These are phyloP conservation scores for Volvox reticuliferus DNA, from an alignment of 139 green algal genomes.

Conservation along the genomic window DNA sequence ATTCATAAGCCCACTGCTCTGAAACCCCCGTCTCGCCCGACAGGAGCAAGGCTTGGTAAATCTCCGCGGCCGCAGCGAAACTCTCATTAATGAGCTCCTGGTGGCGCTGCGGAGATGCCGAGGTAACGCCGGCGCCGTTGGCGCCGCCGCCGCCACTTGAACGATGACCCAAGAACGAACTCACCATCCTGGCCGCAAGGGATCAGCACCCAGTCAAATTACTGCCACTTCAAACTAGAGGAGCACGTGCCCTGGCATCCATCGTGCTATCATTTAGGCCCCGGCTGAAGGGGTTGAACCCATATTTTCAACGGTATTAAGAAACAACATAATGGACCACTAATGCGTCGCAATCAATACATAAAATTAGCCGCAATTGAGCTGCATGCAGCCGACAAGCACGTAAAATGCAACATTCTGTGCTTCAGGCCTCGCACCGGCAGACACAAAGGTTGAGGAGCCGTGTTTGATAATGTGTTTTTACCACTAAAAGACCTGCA, in stretches of 20 bases:
- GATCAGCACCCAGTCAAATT: background rate
- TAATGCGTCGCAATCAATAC: background rate
- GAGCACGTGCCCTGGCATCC: no score
- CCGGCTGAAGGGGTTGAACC: no score
- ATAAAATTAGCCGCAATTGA: background rate
- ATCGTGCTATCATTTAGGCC: no score
- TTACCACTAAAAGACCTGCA: background rate
- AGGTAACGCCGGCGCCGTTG: background rate
- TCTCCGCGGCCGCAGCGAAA: background rate
- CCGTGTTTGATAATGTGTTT: background rate
- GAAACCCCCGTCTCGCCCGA: background rate
- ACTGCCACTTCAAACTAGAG: no score
- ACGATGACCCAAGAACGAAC: background rate
- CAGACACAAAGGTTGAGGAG: background rate
- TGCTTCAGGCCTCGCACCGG: background rate
- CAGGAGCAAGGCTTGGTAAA: slow-evolving; percentile 40
- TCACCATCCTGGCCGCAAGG: background rate
- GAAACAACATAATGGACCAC: background rate
- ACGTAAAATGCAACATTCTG: background rate
- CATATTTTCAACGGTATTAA: background rate
- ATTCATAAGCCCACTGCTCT: background rate
- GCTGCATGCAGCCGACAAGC: background rate
- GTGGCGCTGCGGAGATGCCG: background rate
- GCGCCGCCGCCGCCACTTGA: background rate
- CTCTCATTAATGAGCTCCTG: background rate